Conservation (phyloP, 345 rosid genomes). For the Linum tenue region DNA sequence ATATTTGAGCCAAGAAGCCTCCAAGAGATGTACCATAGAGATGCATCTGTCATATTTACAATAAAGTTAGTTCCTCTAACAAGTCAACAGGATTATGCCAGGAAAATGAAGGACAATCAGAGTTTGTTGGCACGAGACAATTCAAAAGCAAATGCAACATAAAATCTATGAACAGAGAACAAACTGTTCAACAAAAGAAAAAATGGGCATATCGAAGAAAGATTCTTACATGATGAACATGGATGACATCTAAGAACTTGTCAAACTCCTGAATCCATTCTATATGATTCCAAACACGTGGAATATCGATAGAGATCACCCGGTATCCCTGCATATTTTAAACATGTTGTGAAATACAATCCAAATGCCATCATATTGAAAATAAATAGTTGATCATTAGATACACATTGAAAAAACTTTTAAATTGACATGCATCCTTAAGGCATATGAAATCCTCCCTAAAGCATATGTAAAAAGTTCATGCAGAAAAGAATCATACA, state of each 20-base stretch:
- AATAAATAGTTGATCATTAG: no score
- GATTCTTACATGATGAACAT: constrained; percentile 87
- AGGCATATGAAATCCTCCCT: no score
- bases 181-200: no score
- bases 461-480: no score
- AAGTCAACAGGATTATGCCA: background rate
- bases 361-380: background rate
- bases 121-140: background rate
- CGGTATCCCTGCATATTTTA: constrained; percentile 66
- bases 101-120: background rate
- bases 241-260: constrained; percentile 85
- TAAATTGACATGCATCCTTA: no score
- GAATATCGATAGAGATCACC: constrained; percentile 90
- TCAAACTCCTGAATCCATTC: constrained; percentile 99
- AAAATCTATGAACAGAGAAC: background rate
- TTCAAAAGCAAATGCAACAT: background rate
- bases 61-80: constrained; percentile 13
- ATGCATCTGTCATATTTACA: constrained; percentile 54
- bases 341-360: constrained; percentile 2
- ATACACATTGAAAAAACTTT: no score
- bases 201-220: constrained; percentile 8
- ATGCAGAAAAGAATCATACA: no score
- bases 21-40: constrained; percentile 98
- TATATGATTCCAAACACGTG: constrained; percentile 91
- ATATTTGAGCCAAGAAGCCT: constrained; percentile 96